phyloP scores from a whole-genome alignment of 306 rosid species.

The Carpinus viminea region DNA sequence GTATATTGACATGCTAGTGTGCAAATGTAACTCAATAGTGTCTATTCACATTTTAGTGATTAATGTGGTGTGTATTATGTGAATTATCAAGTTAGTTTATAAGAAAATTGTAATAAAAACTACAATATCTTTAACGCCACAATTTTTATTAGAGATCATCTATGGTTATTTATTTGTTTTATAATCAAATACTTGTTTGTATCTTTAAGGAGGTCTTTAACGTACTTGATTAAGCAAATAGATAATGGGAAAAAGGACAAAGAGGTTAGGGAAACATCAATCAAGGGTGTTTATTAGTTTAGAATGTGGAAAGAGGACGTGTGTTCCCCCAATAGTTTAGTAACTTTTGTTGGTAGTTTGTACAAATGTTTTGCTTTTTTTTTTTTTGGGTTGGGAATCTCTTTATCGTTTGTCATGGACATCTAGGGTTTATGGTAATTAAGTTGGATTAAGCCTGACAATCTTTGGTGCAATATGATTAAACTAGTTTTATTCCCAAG shows the following conservation, averaged over 20 bases:
- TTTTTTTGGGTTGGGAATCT: constrained; percentile 1
- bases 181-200: background rate
- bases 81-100: no score
- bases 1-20: no score
- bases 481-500: constrained; percentile 11
- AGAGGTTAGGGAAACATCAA: background rate
- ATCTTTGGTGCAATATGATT: background rate
- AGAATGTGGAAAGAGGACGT: constrained; percentile 34
- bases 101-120: no score
- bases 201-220: background rate
- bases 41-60: no score
- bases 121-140: no score
- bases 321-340: constrained; percentile 15
- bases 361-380: background rate
- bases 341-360: constrained; percentile 17
- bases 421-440: constrained; percentile 8
- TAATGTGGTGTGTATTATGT: no score
- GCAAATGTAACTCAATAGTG: no score
- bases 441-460: constrained; percentile 15
- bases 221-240: background rate
- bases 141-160: no score
- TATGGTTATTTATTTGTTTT: no score
- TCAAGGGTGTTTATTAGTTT: background rate
- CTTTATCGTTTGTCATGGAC: constrained; percentile 17
- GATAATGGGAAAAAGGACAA: background rate